Base-by-base conservation (phyloP, 2,329 filamentous ascomycete species). In the Paraconiothyrium sp. region DNA sequence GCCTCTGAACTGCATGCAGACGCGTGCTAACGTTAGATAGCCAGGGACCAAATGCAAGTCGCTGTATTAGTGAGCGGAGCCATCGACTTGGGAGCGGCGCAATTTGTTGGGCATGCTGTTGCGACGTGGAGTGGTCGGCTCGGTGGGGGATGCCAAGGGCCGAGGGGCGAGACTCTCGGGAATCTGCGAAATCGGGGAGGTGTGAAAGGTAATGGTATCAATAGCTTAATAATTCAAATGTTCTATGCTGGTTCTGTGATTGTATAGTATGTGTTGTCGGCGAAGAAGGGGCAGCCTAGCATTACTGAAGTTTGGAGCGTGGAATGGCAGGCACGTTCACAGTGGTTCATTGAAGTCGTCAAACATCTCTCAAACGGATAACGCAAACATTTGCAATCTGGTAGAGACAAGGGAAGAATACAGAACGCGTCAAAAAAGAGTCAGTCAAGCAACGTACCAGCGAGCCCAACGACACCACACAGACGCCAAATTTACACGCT, bases 21-120 rank as follows among this genome's bases (percentile, higher is more conserved):
- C 52, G 30, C n/a, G 13, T 44, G 27, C 39, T 13, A 34, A 46
- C 14, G 14, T 34, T 55, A n/a, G n/a, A 22, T 22, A n/a, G 24
- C 52, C 52, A 55, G 39, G 52, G 52, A 46, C 52, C 37, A 16
- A 22, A 22, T 55, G 52, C 52, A 55, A 34, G 39, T 22, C 16
- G 52, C 39, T 24, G 27, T 11, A 35, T 55, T 22, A 22, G 39
- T 35, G 52, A 55, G 9, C n/a, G 39, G 24, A 44, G n/a, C 52
- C 52, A 39, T 22, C 7, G 52, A 34, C 39, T n/a, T 34, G 52
- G 51, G n/a, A 20, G 27, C 52, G 39, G 34, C 34, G 46, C 46
- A 20, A 20, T 44, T 9, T 54, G 52, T 55, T 55, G 52, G 51
- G 51, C 51, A 32, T 3, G 20, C 14, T 20, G 37, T 54, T 44